phyloP scores from a whole-genome alignment of 768 basidiomycete species.

The Mycena sanguinolenta region DNA sequence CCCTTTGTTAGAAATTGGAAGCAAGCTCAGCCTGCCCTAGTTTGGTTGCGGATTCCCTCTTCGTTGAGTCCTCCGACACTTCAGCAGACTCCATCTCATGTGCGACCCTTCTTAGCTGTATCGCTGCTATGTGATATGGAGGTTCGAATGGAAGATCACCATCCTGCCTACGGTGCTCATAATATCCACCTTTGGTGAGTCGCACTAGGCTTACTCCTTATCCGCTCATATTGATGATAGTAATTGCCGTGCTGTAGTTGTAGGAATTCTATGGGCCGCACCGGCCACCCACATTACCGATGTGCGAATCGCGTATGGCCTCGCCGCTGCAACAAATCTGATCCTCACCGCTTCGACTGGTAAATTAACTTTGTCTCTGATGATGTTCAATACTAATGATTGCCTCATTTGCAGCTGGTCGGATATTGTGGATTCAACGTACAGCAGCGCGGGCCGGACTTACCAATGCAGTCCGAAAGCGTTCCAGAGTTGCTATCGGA shows the following conservation, averaged over 20 bases:
- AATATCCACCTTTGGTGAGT: background rate
- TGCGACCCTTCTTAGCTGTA: background rate
- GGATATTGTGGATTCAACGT: conserved; percentile 11
- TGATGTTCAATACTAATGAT: background rate
- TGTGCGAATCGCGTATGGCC: background rate
- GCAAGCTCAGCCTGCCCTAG: background rate
- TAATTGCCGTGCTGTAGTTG: background rate
- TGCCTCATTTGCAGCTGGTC: background rate
- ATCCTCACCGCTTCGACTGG: background rate
- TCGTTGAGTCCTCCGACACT: background rate
- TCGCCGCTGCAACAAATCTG: conserved; percentile 1
- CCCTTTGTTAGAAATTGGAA: background rate
- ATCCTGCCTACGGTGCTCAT: background rate
- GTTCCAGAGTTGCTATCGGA: background rate
- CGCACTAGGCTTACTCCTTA: background rate
- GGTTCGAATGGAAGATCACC: background rate
- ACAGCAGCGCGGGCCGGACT: background rate
- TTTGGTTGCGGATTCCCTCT: background rate
- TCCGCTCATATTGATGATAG: background rate
- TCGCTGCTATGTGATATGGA: conserved; percentile 16
- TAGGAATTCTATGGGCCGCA: background rate
- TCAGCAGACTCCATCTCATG: background rate
- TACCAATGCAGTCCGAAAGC: background rate
- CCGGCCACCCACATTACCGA: background rate
- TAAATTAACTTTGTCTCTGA: background rate